Percentiles rank a stretch among this genome's conserved stretches.
Conservation (phyloP, 257 asterid species). For the Solanum bulbocastanum region DNA sequence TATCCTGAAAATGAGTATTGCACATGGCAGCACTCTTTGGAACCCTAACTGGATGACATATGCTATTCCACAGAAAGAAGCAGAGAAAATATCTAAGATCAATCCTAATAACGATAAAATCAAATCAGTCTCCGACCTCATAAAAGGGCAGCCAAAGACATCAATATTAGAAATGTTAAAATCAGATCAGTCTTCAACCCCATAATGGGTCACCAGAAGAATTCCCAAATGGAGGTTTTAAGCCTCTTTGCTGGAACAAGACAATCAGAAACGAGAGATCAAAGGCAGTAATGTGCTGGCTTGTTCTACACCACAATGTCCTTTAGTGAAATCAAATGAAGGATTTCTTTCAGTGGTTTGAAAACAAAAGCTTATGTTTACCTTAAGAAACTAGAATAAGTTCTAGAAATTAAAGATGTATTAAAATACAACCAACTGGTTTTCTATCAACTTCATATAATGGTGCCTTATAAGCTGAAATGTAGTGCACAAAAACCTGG, state of each 20-base stretch:
- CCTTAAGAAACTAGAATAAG: background rate
- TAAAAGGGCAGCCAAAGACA: background rate
- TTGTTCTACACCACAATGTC: background rate
- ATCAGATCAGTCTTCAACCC: background rate
- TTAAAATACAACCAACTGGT: background rate
- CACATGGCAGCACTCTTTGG: background rate
- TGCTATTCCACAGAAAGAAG: background rate
- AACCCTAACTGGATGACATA: background rate
- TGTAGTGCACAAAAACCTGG: slow-evolving; percentile 39
- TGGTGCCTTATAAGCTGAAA: slow-evolving; percentile 1
- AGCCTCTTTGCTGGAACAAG: background rate
- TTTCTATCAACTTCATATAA: background rate
- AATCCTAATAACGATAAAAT: background rate
- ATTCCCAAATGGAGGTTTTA: background rate
- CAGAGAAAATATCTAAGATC: background rate
- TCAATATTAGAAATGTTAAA: background rate
- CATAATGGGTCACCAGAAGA: background rate
- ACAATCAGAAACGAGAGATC: background rate
- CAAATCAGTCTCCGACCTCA: background rate
- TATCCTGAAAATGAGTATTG: background rate
- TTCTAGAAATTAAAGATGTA: background rate
- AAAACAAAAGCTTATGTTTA: background rate
- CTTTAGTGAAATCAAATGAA: background rate
- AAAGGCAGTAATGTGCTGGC: background rate
- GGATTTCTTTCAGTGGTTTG: background rate